Percentiles rank a stretch among this genome's conserved stretches.
These are phyloP conservation scores for Daldinia caldariorum DNA, from an alignment of 495 filamentous ascomycete species.

Conservation along the genomic window DNA sequence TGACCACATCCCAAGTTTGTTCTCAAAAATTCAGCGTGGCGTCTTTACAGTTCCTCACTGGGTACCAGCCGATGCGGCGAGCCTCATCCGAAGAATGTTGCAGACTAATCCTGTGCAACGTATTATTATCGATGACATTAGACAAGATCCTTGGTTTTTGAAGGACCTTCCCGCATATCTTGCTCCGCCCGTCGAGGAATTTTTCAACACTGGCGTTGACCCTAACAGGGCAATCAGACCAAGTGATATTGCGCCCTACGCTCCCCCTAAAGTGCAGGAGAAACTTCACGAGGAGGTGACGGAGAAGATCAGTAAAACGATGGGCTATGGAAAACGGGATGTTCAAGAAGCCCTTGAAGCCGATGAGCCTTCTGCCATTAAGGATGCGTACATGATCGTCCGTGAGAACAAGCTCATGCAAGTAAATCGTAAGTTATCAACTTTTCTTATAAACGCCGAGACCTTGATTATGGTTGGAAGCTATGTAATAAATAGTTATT, in stretches of 20 bases:
- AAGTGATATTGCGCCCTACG: constrained; percentile 77
- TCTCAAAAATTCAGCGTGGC: constrained; percentile 66
- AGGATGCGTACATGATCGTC: constrained; percentile 98
- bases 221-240: constrained; percentile 87
- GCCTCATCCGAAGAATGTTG: constrained; percentile 91
- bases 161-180: constrained; percentile 86
- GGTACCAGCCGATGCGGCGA: constrained; percentile 83
- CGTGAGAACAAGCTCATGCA: constrained; percentile 98
- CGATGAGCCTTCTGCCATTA: constrained; percentile 95
- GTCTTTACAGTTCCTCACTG: constrained; percentile 89
- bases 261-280: constrained; percentile 79
- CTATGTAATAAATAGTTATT: not conserved
- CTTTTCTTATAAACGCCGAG: not conserved
- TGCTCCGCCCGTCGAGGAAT: constrained; percentile 89
- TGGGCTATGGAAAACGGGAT: constrained; percentile 95
- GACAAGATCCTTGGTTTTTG: constrained; percentile 93
- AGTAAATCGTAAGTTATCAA: constrained; percentile 76
- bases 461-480: not conserved
- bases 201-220: constrained; percentile 91
- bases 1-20: constrained; percentile 74
- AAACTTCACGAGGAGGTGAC: constrained; percentile 92
- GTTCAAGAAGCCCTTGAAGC: constrained; percentile 92
- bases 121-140: constrained; percentile 92
- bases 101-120: constrained; percentile 93
- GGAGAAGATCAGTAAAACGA: constrained; percentile 93